Base-by-base conservation (phyloP, 2,329 filamentous ascomycete species). In the Aspergillus melleus region DNA sequence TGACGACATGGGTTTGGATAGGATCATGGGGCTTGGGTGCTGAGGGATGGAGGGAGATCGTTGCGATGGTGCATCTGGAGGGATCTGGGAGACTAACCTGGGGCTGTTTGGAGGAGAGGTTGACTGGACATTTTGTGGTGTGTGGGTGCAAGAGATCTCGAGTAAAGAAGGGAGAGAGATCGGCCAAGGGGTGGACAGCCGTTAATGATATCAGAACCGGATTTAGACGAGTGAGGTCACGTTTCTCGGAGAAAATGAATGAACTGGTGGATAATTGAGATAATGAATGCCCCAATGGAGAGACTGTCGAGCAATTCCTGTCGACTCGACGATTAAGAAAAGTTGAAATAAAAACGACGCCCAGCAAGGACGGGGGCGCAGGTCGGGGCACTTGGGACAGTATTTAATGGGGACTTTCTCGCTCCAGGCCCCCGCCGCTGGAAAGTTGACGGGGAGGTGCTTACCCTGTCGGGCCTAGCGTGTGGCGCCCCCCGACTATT, bases 61-160 rank as follows among this genome's bases (percentile, higher is more conserved):
- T 16, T 8, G 44, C 44, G 16, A 47, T 24, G 3, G 44, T 12
- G 44, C 6, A 20, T 24, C 16, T 12, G 6, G 9, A 11, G 8
- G 10, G 44, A 14, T 39, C 29, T 42, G 56, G 44, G 54, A 53
- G 55, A 72, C 83, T 69, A 84, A 96, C 93, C 93, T 66, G 92
- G 93, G 55, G 93, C 90, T 55, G 92, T 94, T 76, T 97, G 93
- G 68, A 99, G 91, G 60, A 99, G 90, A 73, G 95, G 95, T 81
- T 97, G 94, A 76, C 89, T 92, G 65, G 95, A 99, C 95, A 99
- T 98, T 72, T 66, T 84, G 57, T 52, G 52, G 51, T 58, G 54
- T 57, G 42, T 52, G 49, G 16, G 49, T 52, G 50, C 44, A 30
- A 30, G 54, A 52, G 24, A 44, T 29, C 36, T 44, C 32, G 52